Evolutionary conservation across 2,329 filamentous ascomycete species (phyloP).

Genomic region (Lecanicillium sp.): DNA sequence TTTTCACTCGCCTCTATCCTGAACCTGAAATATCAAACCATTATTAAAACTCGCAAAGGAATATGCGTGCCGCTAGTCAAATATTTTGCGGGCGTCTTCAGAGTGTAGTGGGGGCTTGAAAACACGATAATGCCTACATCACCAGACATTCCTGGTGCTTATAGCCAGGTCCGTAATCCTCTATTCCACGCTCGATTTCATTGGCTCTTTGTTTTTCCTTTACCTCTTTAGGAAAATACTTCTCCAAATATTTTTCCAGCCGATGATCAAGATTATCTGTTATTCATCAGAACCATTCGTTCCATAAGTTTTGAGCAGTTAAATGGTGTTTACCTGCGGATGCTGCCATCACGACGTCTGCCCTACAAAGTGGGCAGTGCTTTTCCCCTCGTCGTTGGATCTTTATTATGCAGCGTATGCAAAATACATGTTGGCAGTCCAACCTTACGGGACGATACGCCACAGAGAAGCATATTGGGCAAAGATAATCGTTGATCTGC

Average conservation of each 20-base stretch:
- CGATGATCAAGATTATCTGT: slow-evolving; percentile 63
- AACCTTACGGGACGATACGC: slow-evolving; percentile 78
- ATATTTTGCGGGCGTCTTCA: no score
- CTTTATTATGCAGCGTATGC: slow-evolving; percentile 75
- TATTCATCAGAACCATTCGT: slow-evolving; percentile 7
- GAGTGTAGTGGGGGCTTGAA: neutral
- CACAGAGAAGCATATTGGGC: slow-evolving; percentile 72
- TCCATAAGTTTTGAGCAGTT: neutral
- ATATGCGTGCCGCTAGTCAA: no score
- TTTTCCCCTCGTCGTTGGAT: slow-evolving; percentile 65
- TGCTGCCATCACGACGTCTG: slow-evolving; percentile 63
- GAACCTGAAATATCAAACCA: no score
- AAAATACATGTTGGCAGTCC: slow-evolving; percentile 71
- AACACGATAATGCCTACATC: slow-evolving; percentile 41
- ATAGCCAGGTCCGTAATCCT: slow-evolving; percentile 64
- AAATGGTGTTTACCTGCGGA: slow-evolving; percentile 48
- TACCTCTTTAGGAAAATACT: slow-evolving; percentile 68
- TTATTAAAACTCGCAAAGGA: no score
- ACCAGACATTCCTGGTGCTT: slow-evolving; percentile 51
- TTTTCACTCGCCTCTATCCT: no score
- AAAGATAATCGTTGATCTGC: slow-evolving; percentile 77
- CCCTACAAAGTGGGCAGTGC: slow-evolving; percentile 70
- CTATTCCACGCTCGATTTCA: slow-evolving; percentile 67
- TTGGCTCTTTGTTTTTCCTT: slow-evolving; percentile 65
- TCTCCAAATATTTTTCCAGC: slow-evolving; percentile 62